Evolutionary conservation across 2,329 filamentous ascomycete species (phyloP).

Genomic region (Zasmidium citrigriseum): DNA sequence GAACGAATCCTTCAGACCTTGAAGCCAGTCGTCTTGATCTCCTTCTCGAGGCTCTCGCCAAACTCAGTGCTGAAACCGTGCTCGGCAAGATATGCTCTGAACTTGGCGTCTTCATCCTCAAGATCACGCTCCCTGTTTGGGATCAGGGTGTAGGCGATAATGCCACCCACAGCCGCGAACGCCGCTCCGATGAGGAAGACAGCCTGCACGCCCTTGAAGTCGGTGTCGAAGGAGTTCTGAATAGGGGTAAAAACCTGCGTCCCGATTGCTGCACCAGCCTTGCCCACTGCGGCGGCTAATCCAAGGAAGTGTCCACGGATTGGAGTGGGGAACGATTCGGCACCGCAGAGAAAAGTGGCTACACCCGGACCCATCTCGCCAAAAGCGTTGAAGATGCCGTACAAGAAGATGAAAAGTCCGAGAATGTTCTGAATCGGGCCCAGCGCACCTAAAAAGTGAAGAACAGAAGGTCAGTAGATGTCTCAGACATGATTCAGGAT

Average conservation of each 20-base stretch:
- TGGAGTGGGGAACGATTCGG: conserved; percentile 82
- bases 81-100: conserved; percentile 47
- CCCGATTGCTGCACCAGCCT: conserved; percentile 76
- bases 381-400: conserved; percentile 73
- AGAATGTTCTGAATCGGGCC: conserved; percentile 57
- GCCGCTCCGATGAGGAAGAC: conserved; percentile 54
- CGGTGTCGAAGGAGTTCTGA: conserved; percentile 31
- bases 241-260: conserved; percentile 68
- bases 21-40: conserved; percentile 17
- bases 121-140: conserved; percentile 46
- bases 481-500: too few species aligned
- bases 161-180: conserved; percentile 50
- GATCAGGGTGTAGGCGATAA: conserved; percentile 49
- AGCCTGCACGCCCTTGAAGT: conserved; percentile 49
- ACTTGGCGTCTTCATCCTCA: conserved; percentile 48
- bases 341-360: conserved; percentile 74
- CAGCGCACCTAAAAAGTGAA: too few species aligned
- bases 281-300: conserved; percentile 70
- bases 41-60: conserved; percentile 17
- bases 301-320: conserved; percentile 73
- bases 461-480: too few species aligned
- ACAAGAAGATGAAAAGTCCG: conserved; percentile 73
- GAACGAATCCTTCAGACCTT: neutral
- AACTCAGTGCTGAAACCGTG: conserved; percentile 37
- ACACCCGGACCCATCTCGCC: conserved; percentile 84